phyloP scores from a whole-genome alignment of 2,329 filamentous ascomycete species.

The Thielaviopsis punctulata region DNA sequence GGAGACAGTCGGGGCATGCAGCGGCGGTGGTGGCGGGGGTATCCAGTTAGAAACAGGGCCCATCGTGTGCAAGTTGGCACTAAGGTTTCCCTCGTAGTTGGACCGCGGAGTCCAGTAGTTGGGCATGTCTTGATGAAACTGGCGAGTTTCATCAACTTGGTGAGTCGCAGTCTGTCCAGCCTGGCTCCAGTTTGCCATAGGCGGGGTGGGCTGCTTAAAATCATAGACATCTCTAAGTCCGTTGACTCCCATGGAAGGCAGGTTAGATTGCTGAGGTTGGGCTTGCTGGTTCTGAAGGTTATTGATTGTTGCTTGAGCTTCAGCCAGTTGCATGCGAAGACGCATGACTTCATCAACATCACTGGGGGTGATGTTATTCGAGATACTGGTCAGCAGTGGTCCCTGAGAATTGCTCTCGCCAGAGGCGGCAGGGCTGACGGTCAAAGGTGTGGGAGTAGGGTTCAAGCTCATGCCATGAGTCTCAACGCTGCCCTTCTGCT shows the following conservation, averaged over 20 bases:
- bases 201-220: not conserved
- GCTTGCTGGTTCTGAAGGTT: constrained; percentile 14
- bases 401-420: not conserved
- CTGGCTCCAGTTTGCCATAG: not conserved
- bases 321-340: constrained; percentile 50
- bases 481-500: not conserved
- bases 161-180: not conserved
- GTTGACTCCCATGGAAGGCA: not conserved
- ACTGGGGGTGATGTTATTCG: not conserved
- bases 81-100: not conserved
- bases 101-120: not conserved
- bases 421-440: not conserved
- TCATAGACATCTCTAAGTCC: not conserved
- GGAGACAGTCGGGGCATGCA: not conserved
- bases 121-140: not conserved
- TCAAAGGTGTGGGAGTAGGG: not conserved
- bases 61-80: not conserved
- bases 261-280: constrained; percentile 15
- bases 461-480: not conserved
- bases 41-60: not conserved
- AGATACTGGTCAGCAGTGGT: not conserved
- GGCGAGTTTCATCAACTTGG: not conserved
- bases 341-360: constrained; percentile 44
- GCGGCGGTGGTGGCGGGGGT: not conserved
- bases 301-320: constrained; percentile 35